phyloP scores from a whole-genome alignment of 192 early-diverging fungal genomes.

The Gamsiella multidivaricata region DNA sequence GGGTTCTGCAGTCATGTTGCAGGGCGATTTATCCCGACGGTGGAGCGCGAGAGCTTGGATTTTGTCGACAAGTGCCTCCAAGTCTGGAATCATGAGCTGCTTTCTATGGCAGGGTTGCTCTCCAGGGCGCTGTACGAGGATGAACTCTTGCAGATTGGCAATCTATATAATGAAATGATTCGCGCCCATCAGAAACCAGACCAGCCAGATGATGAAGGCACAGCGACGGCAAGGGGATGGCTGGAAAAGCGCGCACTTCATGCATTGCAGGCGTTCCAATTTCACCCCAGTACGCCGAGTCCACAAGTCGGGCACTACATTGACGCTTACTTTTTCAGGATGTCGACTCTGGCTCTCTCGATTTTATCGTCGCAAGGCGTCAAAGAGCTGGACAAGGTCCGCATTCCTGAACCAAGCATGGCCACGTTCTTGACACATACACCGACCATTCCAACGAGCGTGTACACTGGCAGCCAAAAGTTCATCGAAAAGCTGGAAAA shows the following conservation, averaged over 20 bases:
- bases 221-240: constrained; percentile 57
- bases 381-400: constrained; percentile 57
- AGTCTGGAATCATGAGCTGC: constrained; percentile 84
- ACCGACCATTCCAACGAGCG: constrained; percentile 65
- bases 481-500: constrained; percentile 64
- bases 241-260: constrained; percentile 75
- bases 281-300: constrained; percentile 79
- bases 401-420: constrained; percentile 73
- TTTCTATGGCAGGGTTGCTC: constrained; percentile 79
- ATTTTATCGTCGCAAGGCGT: constrained; percentile 80
- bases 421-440: constrained; percentile 70
- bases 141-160: constrained; percentile 70
- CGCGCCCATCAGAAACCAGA: constrained; percentile 46
- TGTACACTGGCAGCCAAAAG: constrained; percentile 66
- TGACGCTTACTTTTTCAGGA: constrained; percentile 67
- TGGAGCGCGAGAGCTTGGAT: constrained; percentile 90
- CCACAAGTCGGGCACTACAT: constrained; percentile 69
- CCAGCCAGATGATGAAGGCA: constrained; percentile 53
- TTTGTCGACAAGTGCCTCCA: constrained; percentile 86
- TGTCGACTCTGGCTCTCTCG: constrained; percentile 56
- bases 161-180: constrained; percentile 64
- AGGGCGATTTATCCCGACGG: constrained; percentile 89
- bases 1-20: constrained; percentile 83
- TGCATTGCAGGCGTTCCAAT: constrained; percentile 72
- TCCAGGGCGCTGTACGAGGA: constrained; percentile 82